These are phyloP conservation scores for Talaromyces wortmannii DNA, from an alignment of 495 filamentous ascomycete genomes.

Conservation along the genomic window DNA sequence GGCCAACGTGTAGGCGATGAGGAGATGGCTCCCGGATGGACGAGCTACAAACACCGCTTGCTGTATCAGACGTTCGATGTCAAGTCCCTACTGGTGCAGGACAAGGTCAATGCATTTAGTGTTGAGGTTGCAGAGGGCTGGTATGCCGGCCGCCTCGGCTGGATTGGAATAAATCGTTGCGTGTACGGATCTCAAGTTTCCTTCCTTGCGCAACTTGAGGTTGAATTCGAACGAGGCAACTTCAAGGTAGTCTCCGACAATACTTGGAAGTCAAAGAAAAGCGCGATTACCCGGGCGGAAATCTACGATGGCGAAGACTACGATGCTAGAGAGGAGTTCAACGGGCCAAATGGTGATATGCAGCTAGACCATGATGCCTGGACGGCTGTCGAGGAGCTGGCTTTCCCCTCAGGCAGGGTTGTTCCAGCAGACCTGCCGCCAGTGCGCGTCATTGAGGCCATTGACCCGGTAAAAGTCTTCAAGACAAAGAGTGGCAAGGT, in stretches of 20 bases:
- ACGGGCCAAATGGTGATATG: too few relatives aligned
- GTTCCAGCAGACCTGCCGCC: slow-evolving; percentile 31
- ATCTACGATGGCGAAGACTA: slow-evolving; percentile 47
- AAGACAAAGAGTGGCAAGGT: slow-evolving; percentile 32
- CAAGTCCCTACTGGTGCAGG: slow-evolving; percentile 15
- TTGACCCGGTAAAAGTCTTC: slow-evolving; percentile 28
- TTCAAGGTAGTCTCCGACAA: slow-evolving; percentile 27
- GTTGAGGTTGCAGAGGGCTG: slow-evolving; percentile 46
- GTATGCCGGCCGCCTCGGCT: slow-evolving; percentile 34
- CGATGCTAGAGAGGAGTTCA: slow-evolving; percentile 25
- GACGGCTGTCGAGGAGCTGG: slow-evolving; percentile 14
- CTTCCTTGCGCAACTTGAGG: slow-evolving; percentile 33
- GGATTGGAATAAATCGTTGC: slow-evolving; percentile 14
- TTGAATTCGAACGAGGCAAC: slow-evolving; percentile 9
- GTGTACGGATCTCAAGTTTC: slow-evolving; percentile 37
- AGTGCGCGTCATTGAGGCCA: slow-evolving; percentile 22
- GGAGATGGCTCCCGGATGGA: slow-evolving; percentile 35
- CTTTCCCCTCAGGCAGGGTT: slow-evolving; percentile 17
- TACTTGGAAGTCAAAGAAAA: slow-evolving; percentile 24
- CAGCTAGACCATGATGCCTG: slow-evolving; percentile 5
- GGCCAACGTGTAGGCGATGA: slow-evolving; percentile 29
- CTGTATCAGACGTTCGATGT: slow-evolving; percentile 46
- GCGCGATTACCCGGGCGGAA: slow-evolving; percentile 34
- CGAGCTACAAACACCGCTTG: slow-evolving; percentile 35
- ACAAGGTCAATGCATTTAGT: slow-evolving; percentile 32